These are phyloP conservation scores for Chimonanthus salicifolius DNA, from an alignment of 164 flowering plant genomes.

Conservation along the genomic window DNA sequence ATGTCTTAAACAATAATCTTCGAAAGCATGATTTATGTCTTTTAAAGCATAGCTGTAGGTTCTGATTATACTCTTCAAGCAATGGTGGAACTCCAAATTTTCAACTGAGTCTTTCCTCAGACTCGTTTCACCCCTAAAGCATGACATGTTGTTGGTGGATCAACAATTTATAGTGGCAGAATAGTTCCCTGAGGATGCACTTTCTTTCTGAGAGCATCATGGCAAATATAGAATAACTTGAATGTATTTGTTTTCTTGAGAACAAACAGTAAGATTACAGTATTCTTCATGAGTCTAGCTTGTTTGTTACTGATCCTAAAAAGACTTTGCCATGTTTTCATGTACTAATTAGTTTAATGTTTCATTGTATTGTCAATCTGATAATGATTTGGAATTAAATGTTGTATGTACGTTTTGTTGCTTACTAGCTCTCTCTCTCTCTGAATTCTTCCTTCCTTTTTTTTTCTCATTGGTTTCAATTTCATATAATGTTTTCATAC, in stretches of 20 bases:
- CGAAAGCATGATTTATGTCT: not conserved
- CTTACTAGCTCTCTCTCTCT: not conserved
- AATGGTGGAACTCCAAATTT: not conserved
- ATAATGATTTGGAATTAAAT: not conserved
- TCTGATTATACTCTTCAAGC: not conserved
- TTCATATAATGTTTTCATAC: constrained; percentile 14
- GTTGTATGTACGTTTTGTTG: not conserved
- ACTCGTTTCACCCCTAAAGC: not conserved
- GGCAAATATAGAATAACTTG: not conserved
- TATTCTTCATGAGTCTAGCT: not conserved
- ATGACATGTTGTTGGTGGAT: not conserved
- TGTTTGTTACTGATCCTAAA: not conserved
- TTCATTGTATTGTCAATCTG: not conserved
- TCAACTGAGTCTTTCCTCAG: not conserved
- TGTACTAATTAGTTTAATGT: not conserved
- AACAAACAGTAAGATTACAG: not conserved
- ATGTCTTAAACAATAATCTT: too few relatives aligned
- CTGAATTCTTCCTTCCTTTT: not conserved
- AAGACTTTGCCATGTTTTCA: not conserved
- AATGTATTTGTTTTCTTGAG: not conserved
- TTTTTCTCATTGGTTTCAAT: not conserved
- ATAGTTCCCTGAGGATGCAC: not conserved
- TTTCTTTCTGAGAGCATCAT: not conserved
- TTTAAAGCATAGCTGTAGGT: not conserved
- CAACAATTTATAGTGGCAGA: not conserved